phyloP scores from a whole-genome alignment of 345 rosid genomes.

The Lenwebbia sp. region DNA sequence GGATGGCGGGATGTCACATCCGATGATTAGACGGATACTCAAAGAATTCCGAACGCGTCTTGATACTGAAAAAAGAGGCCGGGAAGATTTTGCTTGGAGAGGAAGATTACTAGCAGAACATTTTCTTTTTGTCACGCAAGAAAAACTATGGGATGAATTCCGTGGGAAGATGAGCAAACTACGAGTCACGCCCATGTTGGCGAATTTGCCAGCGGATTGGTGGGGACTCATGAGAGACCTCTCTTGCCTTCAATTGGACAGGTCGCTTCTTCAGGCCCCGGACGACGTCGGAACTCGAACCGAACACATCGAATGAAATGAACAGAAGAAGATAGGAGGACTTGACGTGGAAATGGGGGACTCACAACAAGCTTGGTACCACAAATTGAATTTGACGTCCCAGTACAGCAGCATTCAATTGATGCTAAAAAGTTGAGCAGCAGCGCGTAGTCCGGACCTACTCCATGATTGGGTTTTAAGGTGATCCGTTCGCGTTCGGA shows the following conservation, averaged over 20 bases:
- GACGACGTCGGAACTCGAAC: not conserved
- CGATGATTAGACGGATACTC: not conserved
- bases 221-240: not conserved
- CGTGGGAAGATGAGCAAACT: not conserved
- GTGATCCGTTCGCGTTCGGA: not conserved
- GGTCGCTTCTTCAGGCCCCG: not conserved
- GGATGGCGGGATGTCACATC: not conserved
- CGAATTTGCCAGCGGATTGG: not conserved
- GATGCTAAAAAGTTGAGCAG: not conserved
- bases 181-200: not conserved
- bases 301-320: not conserved
- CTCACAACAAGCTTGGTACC: not conserved
- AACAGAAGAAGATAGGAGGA: not conserved
- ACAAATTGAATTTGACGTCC: not conserved
- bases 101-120: not conserved
- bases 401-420: not conserved
- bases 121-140: not conserved
- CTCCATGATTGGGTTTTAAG: not conserved
- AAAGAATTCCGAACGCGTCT: not conserved
- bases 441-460: not conserved
- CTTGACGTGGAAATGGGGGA: not conserved
- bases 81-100: not conserved
- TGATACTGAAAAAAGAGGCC: not conserved
- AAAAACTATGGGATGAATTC: not conserved
- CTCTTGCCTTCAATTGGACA: not conserved